Conservation (phyloP, 2,329 filamentous ascomycete genomes). For the Penicillium brevicompactum region DNA sequence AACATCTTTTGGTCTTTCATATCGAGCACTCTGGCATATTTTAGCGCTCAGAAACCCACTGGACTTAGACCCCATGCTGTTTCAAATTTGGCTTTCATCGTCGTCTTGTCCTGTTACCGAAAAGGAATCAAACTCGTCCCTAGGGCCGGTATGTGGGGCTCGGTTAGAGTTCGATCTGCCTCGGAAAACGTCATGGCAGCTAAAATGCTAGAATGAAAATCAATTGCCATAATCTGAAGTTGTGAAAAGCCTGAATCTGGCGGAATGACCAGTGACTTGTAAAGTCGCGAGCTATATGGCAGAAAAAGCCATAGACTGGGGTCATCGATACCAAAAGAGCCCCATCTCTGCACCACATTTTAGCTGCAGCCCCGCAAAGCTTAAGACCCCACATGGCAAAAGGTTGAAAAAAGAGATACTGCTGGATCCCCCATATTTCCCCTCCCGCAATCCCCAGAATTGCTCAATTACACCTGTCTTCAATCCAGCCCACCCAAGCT, state of each 20-base stretch:
- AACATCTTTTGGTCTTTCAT: too few species aligned
- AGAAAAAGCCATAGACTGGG: neutral
- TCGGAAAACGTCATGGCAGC: neutral
- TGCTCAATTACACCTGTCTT: neutral
- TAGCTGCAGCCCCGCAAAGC: neutral
- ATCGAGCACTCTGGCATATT: too few species aligned
- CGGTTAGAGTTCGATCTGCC: neutral
- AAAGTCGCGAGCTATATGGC: neutral
- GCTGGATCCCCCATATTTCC: neutral
- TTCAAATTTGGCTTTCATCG: too few species aligned
- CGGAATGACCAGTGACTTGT: neutral
- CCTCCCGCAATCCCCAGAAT: neutral
- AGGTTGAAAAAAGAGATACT: neutral
- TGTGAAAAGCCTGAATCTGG: neutral
- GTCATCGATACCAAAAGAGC: neutral
- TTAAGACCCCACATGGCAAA: neutral
- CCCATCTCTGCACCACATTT: neutral
- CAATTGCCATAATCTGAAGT: neutral
- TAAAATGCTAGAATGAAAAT: neutral
- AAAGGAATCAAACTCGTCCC: too few species aligned
- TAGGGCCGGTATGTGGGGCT: neutral
- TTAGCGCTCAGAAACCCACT: too few species aligned
- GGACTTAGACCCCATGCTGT: too few species aligned
- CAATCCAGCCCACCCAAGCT: neutral
- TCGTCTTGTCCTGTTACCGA: too few species aligned